Evolutionary conservation across 176 grass and related monocot species (phyloP).

Genomic region (Raddia guianensis): DNA sequence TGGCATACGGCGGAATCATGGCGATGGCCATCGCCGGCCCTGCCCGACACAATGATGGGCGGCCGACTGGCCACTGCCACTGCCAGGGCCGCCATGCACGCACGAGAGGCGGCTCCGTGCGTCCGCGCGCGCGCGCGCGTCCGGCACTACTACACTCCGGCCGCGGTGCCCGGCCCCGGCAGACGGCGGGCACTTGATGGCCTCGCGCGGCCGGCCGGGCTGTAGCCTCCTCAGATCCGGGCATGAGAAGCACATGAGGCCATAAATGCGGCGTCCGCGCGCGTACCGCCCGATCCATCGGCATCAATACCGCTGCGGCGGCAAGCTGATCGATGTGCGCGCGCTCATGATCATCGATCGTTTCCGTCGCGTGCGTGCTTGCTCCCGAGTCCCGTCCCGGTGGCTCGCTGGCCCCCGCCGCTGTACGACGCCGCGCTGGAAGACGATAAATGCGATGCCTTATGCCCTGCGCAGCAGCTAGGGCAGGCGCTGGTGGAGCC

Average conservation of each 20-base stretch:
- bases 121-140: not conserved
- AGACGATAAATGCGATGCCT: not conserved
- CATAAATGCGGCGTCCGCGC: slow-evolving; percentile 31
- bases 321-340: no score
- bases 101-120: not conserved
- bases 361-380: no score
- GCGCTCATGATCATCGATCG: no score
- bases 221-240: slow-evolving; percentile 1
- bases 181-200: not conserved
- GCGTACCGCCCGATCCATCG: not conserved
- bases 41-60: slow-evolving; percentile 46
- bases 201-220: not conserved
- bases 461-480: not conserved
- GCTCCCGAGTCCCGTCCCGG: no score
- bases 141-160: no score
- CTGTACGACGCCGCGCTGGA: slow-evolving; percentile 22
- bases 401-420: not conserved
- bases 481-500: not conserved
- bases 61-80: not conserved
- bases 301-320: not conserved
- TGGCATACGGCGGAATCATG: not conserved
- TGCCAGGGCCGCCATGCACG: slow-evolving; percentile 2
- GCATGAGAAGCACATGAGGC: slow-evolving; percentile 40
- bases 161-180: no score
- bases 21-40: not conserved